A percentile compares a stretch with the other conserved stretches of the same genome.
Conservation (phyloP, 2,329 filamentous ascomycete species). For the Colletotrichum chrysophilum region DNA sequence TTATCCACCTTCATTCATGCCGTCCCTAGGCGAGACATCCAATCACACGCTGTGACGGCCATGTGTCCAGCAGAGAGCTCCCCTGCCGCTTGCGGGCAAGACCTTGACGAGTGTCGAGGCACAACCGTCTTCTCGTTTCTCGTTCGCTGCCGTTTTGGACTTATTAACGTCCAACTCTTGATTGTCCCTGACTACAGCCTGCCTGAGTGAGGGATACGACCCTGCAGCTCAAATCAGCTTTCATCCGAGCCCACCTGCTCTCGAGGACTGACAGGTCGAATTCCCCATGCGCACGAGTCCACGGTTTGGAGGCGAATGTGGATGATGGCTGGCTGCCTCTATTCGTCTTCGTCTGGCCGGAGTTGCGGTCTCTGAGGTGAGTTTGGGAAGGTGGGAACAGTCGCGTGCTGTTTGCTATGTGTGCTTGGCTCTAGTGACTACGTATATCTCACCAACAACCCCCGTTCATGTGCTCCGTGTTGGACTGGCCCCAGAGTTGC, state of each 20-base stretch:
- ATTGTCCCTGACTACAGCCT: background rate
- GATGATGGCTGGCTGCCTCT: background rate
- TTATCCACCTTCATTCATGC: background rate
- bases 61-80: background rate
- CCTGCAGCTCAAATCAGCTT: background rate
- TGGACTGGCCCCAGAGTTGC: background rate
- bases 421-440: background rate
- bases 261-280: background rate
- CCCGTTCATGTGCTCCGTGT: background rate
- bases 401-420: background rate
- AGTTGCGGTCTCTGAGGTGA: background rate
- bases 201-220: background rate
- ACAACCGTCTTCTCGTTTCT: background rate
- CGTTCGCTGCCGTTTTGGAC: background rate
- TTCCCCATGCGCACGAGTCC: background rate
- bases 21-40: slow-evolving; percentile 3
- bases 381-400: background rate
- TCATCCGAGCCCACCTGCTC: background rate
- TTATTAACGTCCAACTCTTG: background rate
- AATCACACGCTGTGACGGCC: slow-evolving; percentile 1
- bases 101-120: background rate
- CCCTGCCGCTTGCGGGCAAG: background rate
- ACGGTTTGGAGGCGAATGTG: background rate
- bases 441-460: background rate
- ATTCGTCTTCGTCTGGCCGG: background rate